Conservation (phyloP, 257 asterid genomes). For the Striga asiatica region DNA sequence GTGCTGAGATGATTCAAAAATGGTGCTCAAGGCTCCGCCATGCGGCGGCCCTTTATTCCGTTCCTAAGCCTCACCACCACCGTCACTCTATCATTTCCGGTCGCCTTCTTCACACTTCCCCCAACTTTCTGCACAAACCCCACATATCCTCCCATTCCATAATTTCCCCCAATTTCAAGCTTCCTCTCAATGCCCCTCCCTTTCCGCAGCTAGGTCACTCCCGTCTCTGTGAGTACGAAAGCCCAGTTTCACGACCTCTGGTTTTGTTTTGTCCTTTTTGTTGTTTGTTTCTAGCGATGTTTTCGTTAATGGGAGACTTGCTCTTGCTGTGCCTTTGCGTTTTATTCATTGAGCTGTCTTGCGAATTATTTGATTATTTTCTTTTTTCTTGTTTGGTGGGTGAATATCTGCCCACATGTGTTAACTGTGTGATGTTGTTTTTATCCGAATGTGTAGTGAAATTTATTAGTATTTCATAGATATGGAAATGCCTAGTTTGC, state of each 20-base stretch:
- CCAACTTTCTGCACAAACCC: slow-evolving; percentile 22
- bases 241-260: too few relatives aligned
- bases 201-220: slow-evolving; percentile 14
- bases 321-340: background rate
- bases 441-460: background rate
- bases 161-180: slow-evolving; percentile 19
- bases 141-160: slow-evolving; percentile 5
- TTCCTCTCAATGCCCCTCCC: slow-evolving; percentile 23
- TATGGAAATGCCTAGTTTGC: background rate
- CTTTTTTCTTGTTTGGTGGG: background rate
- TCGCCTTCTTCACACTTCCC: slow-evolving; percentile 30
- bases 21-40: slow-evolving; percentile 47
- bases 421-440: background rate
- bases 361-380: too few relatives aligned
- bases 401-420: background rate
- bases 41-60: slow-evolving; percentile 27
- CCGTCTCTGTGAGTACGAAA: slow-evolving; percentile 34
- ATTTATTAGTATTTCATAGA: background rate
- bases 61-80: slow-evolving; percentile 14
- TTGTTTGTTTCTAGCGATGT: too few relatives aligned
- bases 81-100: slow-evolving; percentile 14
- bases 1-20: slow-evolving; percentile 41
- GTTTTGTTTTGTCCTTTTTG: too few relatives aligned
- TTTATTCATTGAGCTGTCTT: background rate
- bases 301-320: too few relatives aligned